These are phyloP conservation scores for Purshia tridentata DNA, from an alignment of 306 rosid species.

Conservation along the genomic window DNA sequence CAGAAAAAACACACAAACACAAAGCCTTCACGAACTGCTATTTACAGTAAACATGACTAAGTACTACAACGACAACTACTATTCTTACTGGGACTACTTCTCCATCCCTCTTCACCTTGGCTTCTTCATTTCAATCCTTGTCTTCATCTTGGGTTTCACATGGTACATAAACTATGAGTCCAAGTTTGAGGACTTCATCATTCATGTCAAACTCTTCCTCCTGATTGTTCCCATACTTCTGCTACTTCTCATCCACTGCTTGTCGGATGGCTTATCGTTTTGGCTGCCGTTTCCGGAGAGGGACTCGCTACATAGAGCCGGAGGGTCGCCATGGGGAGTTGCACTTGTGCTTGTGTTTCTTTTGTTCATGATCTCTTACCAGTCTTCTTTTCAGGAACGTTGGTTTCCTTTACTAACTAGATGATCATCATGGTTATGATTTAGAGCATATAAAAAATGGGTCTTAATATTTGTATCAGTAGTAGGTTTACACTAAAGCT, in stretches of 20 bases:
- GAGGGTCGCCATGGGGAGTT: constrained; percentile 90
- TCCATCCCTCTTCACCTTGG: constrained; percentile 61
- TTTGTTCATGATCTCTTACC: constrained; percentile 61
- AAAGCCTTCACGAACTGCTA: background rate
- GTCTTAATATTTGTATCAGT: background rate
- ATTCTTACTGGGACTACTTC: constrained; percentile 47
- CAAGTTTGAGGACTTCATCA: constrained; percentile 43
- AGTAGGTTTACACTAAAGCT: no score
- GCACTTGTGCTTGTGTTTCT: constrained; percentile 63
- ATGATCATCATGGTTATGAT: constrained; percentile 9
- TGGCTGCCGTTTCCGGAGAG: constrained; percentile 50
- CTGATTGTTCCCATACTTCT: constrained; percentile 53
- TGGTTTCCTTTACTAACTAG: constrained; percentile 72
- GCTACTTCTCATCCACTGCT: constrained; percentile 52
- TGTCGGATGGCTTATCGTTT: constrained; percentile 40
- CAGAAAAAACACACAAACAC: background rate
- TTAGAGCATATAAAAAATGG: background rate
- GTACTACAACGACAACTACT: constrained; percentile 35
- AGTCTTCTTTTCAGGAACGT: constrained; percentile 68
- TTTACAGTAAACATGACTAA: constrained; percentile 51
- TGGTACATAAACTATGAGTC: constrained; percentile 79
- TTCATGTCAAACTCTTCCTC: constrained; percentile 57
- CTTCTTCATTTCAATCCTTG: constrained; percentile 46
- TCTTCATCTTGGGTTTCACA: constrained; percentile 54
- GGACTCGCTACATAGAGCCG: constrained; percentile 72